Percentiles rank a stretch among this genome's conserved stretches.
Conservation (phyloP, 495 filamentous ascomycete genomes). For the Clavariopsis aquatica region DNA sequence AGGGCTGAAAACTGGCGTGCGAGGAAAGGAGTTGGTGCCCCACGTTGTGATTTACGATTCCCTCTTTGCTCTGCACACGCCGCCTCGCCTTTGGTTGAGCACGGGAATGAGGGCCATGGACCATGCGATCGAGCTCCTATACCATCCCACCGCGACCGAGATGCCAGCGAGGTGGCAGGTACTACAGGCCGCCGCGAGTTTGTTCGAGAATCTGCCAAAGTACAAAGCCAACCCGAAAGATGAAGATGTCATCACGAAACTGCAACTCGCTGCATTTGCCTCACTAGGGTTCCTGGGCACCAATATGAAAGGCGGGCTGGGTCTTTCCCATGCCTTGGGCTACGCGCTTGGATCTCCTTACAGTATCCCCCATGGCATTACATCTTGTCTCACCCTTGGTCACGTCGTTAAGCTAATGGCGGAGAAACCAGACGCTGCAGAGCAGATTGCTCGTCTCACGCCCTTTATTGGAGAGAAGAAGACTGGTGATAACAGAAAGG, state of each 20-base stretch:
- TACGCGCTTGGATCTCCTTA: slow-evolving; percentile 55
- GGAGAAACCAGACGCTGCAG: slow-evolving; percentile 44
- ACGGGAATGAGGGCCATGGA: slow-evolving; percentile 53
- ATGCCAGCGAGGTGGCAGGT: slow-evolving; percentile 47
- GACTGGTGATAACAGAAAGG: slow-evolving; percentile 45
- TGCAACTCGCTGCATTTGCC: slow-evolving; percentile 51
- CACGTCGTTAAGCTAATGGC: slow-evolving; percentile 52
- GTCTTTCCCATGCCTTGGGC: slow-evolving; percentile 51
- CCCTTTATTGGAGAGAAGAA: slow-evolving; percentile 43
- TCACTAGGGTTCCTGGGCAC: slow-evolving; percentile 48
- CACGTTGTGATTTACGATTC: slow-evolving; percentile 52
- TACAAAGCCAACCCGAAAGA: slow-evolving; percentile 47
- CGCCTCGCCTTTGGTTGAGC: slow-evolving; percentile 46
- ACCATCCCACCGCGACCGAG: slow-evolving; percentile 53
- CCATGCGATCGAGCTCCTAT: slow-evolving; percentile 54
- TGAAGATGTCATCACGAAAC: slow-evolving; percentile 48
- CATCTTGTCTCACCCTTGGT: slow-evolving; percentile 52
- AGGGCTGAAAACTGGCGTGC: slow-evolving; percentile 50
- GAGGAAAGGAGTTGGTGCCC: slow-evolving; percentile 43
- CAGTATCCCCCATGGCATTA: slow-evolving; percentile 54
- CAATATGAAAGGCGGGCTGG: slow-evolving; percentile 50
- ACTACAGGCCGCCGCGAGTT: slow-evolving; percentile 44
- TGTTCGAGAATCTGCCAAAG: slow-evolving; percentile 50
- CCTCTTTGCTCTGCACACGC: slow-evolving; percentile 49
- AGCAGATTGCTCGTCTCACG: slow-evolving; percentile 48